Conservation (phyloP, 2,329 filamentous ascomycete species). For the Sarocladiaceae sp. region DNA sequence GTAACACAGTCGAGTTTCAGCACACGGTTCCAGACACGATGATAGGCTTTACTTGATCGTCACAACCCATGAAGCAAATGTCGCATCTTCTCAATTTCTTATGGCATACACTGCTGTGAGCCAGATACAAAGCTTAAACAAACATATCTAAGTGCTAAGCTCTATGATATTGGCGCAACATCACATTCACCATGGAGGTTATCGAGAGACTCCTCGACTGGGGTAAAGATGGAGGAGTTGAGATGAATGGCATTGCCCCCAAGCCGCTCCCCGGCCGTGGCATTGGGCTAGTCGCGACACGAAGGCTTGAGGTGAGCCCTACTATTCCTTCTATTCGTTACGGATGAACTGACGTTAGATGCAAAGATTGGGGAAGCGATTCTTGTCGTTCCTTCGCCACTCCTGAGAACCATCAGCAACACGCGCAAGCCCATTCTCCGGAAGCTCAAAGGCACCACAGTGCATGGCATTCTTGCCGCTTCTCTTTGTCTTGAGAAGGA, state of each 20-base stretch:
- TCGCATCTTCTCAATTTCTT: background rate
- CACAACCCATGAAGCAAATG: background rate
- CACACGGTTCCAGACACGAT: background rate
- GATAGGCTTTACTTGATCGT: background rate
- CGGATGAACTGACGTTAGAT: background rate
- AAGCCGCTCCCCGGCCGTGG: conserved; percentile 67
- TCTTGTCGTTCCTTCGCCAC: conserved; percentile 58
- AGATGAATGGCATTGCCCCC: conserved; percentile 63
- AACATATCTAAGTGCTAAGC: no score
- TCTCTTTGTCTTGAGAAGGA: conserved; percentile 54
- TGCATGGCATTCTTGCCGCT: conserved; percentile 71
- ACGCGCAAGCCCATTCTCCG: conserved; percentile 49
- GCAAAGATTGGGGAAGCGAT: conserved; percentile 47
- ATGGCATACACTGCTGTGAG: background rate
- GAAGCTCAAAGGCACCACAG: conserved; percentile 48
- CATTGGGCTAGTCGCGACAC: conserved; percentile 71
- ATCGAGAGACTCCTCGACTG: conserved; percentile 59
- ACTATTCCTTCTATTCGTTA: background rate
- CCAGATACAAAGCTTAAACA: no score
- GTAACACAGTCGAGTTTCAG: no score
- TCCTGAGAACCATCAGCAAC: conserved; percentile 61
- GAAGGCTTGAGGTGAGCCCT: conserved; percentile 60
- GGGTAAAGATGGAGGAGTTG: conserved; percentile 61
- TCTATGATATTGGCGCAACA: no score
- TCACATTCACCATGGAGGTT: conserved; percentile 3